Evolutionary conservation across 2,329 filamentous ascomycete species (phyloP), one percentile per base, ranked within the genome.

Genomic region (Colletotrichum somersetense): DNA sequence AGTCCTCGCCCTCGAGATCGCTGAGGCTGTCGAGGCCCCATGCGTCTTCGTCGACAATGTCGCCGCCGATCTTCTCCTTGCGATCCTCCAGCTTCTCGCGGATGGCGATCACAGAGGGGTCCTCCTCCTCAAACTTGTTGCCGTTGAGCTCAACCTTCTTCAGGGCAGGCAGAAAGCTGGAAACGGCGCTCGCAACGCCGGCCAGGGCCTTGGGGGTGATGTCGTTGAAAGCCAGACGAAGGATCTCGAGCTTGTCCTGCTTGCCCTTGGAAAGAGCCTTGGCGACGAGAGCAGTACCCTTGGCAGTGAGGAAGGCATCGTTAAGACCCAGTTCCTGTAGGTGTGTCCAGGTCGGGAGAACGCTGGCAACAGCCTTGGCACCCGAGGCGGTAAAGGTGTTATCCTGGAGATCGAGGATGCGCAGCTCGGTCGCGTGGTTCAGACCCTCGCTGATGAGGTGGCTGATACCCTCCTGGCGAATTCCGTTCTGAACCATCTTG

Each of bases 401-500:
- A 84, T 99, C 96, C 82, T 99, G 96, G 73, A 99, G 85, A 84
- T 99, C 96, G 65, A 99, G 85, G 18, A 95, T 89, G 79, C 91
- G 87, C 67, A 99, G 87, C 56, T 86, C 85, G 42, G 85, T 86
- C 62, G 94, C 90, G 77, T 93, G 88, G 75, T 87, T 89, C 65
- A 99, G 87, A 74, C 96, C 96, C 65, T 95, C 87, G 73, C 89
- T 91, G 75, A 99, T 85, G 68, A 99, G 86, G 75, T 92, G 89
- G 59, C 91, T 91, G 78, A 98, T 96, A 73, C 96, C 96, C 82
- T 98, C 95, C 80, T 96, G 94, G 55, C 96, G 90, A 77, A 99
- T 99, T 64, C 96, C 96, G 81, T 99, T 98, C 83, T 98, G 96
- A 35, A 97, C 94, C 96, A 99, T 98, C 87, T 96, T 97, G 76